Evolutionary conservation across 2,329 filamentous ascomycete species (phyloP).

Genomic region (Drechslerella coelobrocha): DNA sequence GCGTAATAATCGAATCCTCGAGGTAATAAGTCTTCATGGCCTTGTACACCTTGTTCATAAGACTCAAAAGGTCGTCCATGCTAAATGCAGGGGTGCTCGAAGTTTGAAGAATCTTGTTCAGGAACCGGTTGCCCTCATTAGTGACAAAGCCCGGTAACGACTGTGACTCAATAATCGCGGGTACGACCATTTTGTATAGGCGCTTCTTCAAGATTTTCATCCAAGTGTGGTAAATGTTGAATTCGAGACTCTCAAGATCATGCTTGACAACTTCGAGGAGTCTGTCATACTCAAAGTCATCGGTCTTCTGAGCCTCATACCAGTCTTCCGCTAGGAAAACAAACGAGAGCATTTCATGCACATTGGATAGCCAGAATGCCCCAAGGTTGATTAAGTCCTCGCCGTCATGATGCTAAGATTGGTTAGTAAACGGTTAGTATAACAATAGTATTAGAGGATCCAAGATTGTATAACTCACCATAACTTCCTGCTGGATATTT

Average conservation of each 20-base stretch:
- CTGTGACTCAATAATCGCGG: constrained; percentile 98
- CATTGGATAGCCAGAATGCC: constrained; percentile 98
- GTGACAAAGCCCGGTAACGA: constrained; percentile 98
- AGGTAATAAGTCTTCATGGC: constrained; percentile 99
- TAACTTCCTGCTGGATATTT: constrained; percentile 98
- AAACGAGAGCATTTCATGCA: constrained; percentile 99
- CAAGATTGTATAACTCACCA: constrained; percentile 62
- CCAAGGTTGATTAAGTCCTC: constrained; percentile 97
- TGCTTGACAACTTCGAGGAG: constrained; percentile 98
- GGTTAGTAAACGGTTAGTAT: constrained; percentile 26
- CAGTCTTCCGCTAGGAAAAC: constrained; percentile 99
- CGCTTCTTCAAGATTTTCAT: constrained; percentile 99
- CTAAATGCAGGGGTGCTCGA: constrained; percentile 94
- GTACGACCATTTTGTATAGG: constrained; percentile 99
- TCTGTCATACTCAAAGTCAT: constrained; percentile 98
- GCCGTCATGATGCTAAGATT: constrained; percentile 77
- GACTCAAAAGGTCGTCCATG: constrained; percentile 96
- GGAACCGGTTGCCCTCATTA: constrained; percentile 96
- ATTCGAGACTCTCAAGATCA: constrained; percentile 95
- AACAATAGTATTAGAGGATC: not conserved
- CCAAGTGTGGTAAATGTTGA: constrained; percentile 99
- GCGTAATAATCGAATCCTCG: constrained; percentile 92
- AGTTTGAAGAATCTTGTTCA: constrained; percentile 91
- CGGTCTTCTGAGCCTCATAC: constrained; percentile 99
- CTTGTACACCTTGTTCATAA: constrained; percentile 96